Evolutionary conservation across 305 asterid species (phyloP), one percentile per base, ranked within the genome.

Genomic region (Caryopteris hybrid): DNA sequence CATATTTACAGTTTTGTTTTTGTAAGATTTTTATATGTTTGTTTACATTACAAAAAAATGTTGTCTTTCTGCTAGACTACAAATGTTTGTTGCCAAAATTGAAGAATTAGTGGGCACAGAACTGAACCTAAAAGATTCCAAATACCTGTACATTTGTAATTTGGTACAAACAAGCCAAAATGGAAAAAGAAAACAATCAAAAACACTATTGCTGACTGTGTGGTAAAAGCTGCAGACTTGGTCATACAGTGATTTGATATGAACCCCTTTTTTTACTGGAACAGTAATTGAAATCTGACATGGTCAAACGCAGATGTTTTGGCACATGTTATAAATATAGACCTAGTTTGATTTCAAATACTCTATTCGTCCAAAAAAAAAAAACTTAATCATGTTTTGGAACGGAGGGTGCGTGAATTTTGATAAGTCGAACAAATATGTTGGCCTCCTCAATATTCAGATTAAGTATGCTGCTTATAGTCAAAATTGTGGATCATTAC

Each of bases 401-500:
- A n/a, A n/a, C n/a, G n/a, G n/a, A n/a, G n/a, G n/a, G n/a, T n/a
- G n/a, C n/a, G n/a, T 81, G 77, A 76, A 41, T 61, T 58, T n/a
- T 6, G 12, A 36, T 62, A 47, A 12, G 29, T 18, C 39, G 62
- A 74, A 46, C 68, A 58, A 45, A 60, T 23, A 61, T 47, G 31
- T 61, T 39, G 50, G 29, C 36, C 9, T 14, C 38, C 42, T 45
- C 59, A 50, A 74, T 42, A 70, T 76, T 68, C 74, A 60, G 62
- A 63, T 69, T 34, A 71, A 17, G 67, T 13, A 48, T 66, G 82
- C 69, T 62, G 52, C 47, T 22, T 12, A 41, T 46, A 59, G 79
- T 83, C 78, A 77, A 74, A 52, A 56, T 23, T 68, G 53, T 71
- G 66, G 61, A 67, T 52, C 46, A 62, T 71, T 57, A 45, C n/a